Percentiles rank a stretch among this genome's conserved stretches.
Evolutionary conservation across 352 stramenopile genomes (phyloP).

Genomic region (Blastocystis sp.): DNA sequence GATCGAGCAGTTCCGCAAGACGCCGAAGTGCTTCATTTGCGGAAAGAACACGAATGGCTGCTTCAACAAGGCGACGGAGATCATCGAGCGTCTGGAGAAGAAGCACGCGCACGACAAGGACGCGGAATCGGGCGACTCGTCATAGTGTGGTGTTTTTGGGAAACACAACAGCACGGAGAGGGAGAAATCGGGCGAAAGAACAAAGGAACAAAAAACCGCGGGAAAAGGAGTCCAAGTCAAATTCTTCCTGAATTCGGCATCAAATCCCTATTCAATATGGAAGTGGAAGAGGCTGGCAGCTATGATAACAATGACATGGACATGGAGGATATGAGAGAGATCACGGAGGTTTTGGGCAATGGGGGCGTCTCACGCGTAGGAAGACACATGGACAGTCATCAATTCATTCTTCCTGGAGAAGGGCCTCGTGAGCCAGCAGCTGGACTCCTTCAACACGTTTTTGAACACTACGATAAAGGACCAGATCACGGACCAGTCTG

Average conservation of each 20-base stretch:
- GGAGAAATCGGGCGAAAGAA: background rate
- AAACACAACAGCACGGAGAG: background rate
- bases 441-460: slow-evolving; percentile 99
- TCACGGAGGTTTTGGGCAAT: slow-evolving; percentile 52
- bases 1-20: slow-evolving; percentile 80
- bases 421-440: slow-evolving; percentile 95
- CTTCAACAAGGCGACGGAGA: slow-evolving; percentile 80
- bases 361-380: slow-evolving; percentile 75
- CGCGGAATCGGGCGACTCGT: background rate
- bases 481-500: slow-evolving; percentile 59
- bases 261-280: slow-evolving; percentile 25
- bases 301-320: slow-evolving; percentile 58
- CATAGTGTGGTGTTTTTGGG: background rate
- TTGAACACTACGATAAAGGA: slow-evolving; percentile 93
- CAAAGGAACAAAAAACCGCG: slow-evolving; percentile 8
- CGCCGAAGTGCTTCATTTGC: slow-evolving; percentile 85
- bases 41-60: slow-evolving; percentile 87
- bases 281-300: slow-evolving; percentile 38
- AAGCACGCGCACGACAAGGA: slow-evolving; percentile 10
- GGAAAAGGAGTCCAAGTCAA: slow-evolving; percentile 1
- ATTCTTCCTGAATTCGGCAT: slow-evolving; percentile 52
- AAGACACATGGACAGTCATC: slow-evolving; percentile 98
- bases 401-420: slow-evolving; percentile 98
- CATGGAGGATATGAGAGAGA: slow-evolving; percentile 47
- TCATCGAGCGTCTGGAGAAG: slow-evolving; percentile 21